Conservation (phyloP, 2,329 filamentous ascomycete species). For the Fusarium chlamydosporum region DNA sequence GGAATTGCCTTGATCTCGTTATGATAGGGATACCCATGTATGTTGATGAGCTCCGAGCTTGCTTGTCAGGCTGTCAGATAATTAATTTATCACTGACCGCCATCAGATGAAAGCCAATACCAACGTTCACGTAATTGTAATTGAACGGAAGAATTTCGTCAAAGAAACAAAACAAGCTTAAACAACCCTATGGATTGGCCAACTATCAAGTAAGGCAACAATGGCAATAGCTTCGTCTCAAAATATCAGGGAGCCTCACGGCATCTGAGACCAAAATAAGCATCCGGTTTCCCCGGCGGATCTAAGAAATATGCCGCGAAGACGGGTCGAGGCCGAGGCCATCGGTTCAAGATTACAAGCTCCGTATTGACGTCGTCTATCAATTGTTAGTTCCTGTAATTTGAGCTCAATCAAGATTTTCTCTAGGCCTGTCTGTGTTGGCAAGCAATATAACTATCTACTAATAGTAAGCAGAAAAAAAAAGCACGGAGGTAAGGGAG, state of each 20-base stretch:
- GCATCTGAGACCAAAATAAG: slow-evolving; percentile 14
- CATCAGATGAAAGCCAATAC: slow-evolving; percentile 22
- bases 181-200: slow-evolving; percentile 15
- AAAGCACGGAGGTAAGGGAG: slow-evolving; percentile 14
- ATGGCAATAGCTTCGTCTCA: slow-evolving; percentile 32
- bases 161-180: slow-evolving; percentile 30
- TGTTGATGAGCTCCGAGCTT: neutral
- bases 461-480: slow-evolving; percentile 19
- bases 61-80: slow-evolving; percentile 7
- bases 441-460: slow-evolving; percentile 16
- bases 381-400: slow-evolving; percentile 36
- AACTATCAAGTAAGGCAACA: slow-evolving; percentile 15
- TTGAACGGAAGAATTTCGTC: slow-evolving; percentile 9
- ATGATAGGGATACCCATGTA: slow-evolving; percentile 18
- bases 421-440: slow-evolving; percentile 5
- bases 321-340: slow-evolving; percentile 21
- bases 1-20: slow-evolving; percentile 14
- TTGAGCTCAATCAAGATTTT: slow-evolving; percentile 21
- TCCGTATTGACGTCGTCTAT: slow-evolving; percentile 35
- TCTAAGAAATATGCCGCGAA: slow-evolving; percentile 28
- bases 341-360: slow-evolving; percentile 31
- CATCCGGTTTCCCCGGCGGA: slow-evolving; percentile 39
- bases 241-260: slow-evolving; percentile 33
- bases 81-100: slow-evolving; percentile 30
- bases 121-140: slow-evolving; percentile 6